Evolutionary conservation across 139 green algal genomes (phyloP).

Genomic region (Ettlia oleoabundans): DNA sequence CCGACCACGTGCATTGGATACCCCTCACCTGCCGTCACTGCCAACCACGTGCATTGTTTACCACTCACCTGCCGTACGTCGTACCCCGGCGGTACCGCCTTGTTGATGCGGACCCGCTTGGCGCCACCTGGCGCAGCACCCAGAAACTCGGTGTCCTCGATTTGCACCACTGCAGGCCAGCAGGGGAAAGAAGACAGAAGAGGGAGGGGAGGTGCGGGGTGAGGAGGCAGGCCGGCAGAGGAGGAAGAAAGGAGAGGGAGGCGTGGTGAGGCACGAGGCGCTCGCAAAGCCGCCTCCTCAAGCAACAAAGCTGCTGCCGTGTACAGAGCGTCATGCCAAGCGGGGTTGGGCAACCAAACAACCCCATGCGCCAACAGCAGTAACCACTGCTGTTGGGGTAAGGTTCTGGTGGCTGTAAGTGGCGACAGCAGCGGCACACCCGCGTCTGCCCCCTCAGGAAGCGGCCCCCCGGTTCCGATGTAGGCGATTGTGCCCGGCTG

Average conservation of each 20-base stretch:
- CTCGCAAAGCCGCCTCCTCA: too few relatives aligned
- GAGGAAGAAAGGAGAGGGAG: neutral
- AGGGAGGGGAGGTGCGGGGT: too few relatives aligned
- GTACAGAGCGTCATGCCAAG: too few relatives aligned
- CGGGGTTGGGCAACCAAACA: neutral
- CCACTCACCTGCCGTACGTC: conserved; percentile 31
- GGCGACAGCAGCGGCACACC: conserved; percentile 19
- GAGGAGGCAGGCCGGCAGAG: too few relatives aligned
- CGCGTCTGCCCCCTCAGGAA: conserved; percentile 60
- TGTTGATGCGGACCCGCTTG: conserved; percentile 69
- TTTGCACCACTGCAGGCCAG: conserved; percentile 45
- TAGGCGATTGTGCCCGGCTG: conserved; percentile 81
- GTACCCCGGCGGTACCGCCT: conserved; percentile 40
- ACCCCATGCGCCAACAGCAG: neutral
- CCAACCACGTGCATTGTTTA: neutral
- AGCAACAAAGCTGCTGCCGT: too few relatives aligned
- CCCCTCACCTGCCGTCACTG: conserved; percentile 41
- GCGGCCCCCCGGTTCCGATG: conserved; percentile 84
- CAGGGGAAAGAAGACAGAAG: neutral
- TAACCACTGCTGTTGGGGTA: too few relatives aligned
- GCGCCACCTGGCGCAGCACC: conserved; percentile 20
- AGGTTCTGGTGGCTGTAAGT: too few relatives aligned
- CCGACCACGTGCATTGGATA: too few relatives aligned
- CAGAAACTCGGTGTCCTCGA: conserved; percentile 82
- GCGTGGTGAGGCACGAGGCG: too few relatives aligned